phyloP scores from a whole-genome alignment of 768 basidiomycete genomes.

The Boletus tylopilopsis region DNA sequence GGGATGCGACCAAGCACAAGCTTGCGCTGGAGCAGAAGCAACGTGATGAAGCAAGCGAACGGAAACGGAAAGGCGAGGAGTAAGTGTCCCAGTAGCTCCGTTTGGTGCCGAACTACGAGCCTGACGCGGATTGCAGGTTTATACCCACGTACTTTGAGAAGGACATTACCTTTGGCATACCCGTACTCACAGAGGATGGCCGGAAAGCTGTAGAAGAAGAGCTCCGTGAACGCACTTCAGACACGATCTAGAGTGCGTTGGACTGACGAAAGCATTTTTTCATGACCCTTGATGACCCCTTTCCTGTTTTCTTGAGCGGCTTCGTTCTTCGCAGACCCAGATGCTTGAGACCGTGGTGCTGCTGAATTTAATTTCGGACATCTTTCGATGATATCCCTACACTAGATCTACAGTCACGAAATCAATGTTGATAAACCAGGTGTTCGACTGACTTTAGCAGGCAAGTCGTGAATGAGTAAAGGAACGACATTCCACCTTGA shows the following conservation, averaged over 20 bases:
- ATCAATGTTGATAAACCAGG: background rate
- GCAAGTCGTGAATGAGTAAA: background rate
- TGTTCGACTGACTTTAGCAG: too few species aligned
- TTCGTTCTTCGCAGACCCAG: background rate
- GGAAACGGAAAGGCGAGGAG: slow-evolving; percentile 77
- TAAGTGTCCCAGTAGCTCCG: slow-evolving; percentile 49
- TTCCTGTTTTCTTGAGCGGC: slow-evolving; percentile 8
- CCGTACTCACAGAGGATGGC: slow-evolving; percentile 67
- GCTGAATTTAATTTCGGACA: slow-evolving; percentile 11
- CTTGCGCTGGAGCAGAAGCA: slow-evolving; percentile 90
- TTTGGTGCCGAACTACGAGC: background rate
- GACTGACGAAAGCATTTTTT: background rate
- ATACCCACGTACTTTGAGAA: slow-evolving; percentile 73
- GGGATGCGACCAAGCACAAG: slow-evolving; percentile 90
- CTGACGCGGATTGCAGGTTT: slow-evolving; percentile 44
- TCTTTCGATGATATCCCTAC: slow-evolving; percentile 28
- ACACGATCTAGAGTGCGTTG: slow-evolving; percentile 11
- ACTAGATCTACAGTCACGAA: slow-evolving; percentile 19
- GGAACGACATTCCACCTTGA: too few species aligned
- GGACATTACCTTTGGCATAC: slow-evolving; percentile 61
- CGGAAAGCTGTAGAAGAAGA: slow-evolving; percentile 72
- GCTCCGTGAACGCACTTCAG: slow-evolving; percentile 29
- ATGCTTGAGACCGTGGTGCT: slow-evolving; percentile 4
- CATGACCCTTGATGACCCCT: slow-evolving; percentile 11
- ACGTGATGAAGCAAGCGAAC: slow-evolving; percentile 81